These are phyloP conservation scores for Agrocybe praecox DNA, from an alignment of 768 basidiomycete genomes.

Conservation along the genomic window DNA sequence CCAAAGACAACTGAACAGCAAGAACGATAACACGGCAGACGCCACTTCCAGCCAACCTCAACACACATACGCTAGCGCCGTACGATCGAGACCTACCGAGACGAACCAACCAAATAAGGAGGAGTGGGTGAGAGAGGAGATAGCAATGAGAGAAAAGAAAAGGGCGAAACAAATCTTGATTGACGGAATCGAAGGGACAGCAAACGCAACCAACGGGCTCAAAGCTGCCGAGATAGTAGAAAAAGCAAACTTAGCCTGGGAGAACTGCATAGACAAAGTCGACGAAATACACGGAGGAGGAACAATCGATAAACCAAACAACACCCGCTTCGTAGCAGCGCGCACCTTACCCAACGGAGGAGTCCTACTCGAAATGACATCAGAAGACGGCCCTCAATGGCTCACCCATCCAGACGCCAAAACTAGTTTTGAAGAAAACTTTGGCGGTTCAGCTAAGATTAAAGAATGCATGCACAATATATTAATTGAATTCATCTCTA, in stretches of 20 bases:
- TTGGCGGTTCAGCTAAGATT: not conserved
- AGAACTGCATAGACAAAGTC: not conserved
- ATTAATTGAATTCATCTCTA: constrained; percentile 5
- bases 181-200: not conserved
- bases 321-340: not conserved
- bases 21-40: too few species aligned
- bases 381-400: not conserved
- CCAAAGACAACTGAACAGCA: too few species aligned
- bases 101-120: too few species aligned
- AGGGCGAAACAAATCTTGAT: constrained; percentile 4
- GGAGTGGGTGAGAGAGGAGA: not conserved
- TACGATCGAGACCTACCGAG: too few species aligned
- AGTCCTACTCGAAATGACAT: not conserved
- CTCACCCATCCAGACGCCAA: not conserved
- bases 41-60: too few species aligned
- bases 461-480: not conserved
- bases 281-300: not conserved
- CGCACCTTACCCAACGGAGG: constrained; percentile 8
- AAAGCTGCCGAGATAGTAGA: not conserved
- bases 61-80: too few species aligned
- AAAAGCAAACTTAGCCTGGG: constrained; percentile 4
- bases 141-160: not conserved
- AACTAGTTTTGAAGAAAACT: not conserved
- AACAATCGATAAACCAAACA: not conserved
- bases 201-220: not conserved